Base-by-base conservation (phyloP, 306 rosid genomes). In the Ormosia semicastrata region DNA sequence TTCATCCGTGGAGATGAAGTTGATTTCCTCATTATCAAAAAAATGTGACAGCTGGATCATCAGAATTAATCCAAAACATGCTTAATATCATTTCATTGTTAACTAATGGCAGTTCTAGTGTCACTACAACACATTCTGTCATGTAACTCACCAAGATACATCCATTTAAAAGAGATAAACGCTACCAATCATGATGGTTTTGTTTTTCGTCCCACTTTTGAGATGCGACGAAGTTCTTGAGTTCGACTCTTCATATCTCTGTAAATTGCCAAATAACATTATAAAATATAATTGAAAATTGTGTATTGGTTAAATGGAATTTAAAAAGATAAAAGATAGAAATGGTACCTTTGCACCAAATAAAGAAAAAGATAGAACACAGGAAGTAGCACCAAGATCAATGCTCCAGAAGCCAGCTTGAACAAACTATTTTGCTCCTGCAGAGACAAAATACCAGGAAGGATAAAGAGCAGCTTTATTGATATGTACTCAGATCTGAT, bases 381-480 rank as follows among this genome's bases (percentile, higher is more conserved):
- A 5, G 93, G 97, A 36, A 92, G 91, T 83, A 92, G 81, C 91
- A 90, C 87, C 90, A 90, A 46, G 71, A 89, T 86, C 84, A 92
- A 73, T 66, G 83, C 85, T 57, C 89, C 87, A 43, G 77, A 58
- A 66, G 91, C 91, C 83, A 88, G 59, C 85, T 86, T 82, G 71
- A 92, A 84, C 10, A 89, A 83, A 63, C 89, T 83, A 14, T 67
- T 57, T 86, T 84, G 83, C 82, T 86, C 79, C 93, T 89, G 92
- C 81, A 72, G 67, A 18, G n/a, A 67, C 37, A 63, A 69, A 66
- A 68, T n/a, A 60, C 52, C 5, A 53, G 39, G 50, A 62, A 74
- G 17, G 60, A 32, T 18, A 56, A 11, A 47, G 50, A 58, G 53
- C 18, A 79, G 67, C 68, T 33, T 17, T 33, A 54, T 43, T 34